Evolutionary conservation across 108 stramenopile species (phyloP), one percentile per base, ranked within the genome.

Genomic region (Pseudonitzschia multiseries): DNA sequence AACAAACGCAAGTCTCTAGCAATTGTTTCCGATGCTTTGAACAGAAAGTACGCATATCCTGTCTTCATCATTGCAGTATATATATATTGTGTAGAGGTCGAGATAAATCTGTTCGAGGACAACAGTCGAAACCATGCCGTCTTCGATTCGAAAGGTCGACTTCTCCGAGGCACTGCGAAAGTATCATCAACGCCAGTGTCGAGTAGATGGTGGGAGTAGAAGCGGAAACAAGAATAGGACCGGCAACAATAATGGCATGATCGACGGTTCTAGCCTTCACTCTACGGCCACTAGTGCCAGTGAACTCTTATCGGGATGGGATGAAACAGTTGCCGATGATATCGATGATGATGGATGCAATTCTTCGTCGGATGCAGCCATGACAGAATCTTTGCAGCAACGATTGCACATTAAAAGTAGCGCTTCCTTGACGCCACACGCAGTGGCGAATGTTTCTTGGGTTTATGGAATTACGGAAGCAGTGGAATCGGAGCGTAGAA

Each of bases 361-460:
- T 32, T 21, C 63, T 41, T 24, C 22, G 27, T 29, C 44, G 48
- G 68, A 24, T 3, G 40, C 26, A 0, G 56, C 43, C 15, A 4
- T n/a, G 8, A 12, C 32, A n/a, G 2, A 14, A 12, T 70, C 33
- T 15, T 24, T 24, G 9, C 33, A 61, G 21, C 57, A 57, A 61
- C 59, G 40, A 0, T 33, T 40, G 8, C 61, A 62, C 36, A 33
- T 17, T 14, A 31, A 62, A 62, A 56, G 22, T 24, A 8, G 59
- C 20, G 33, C 57, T n/a, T 74, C 68, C 54, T 69, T 79, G 24
- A 43, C 70, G 2, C 48, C 79, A 8, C 79, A 79, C 33, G 79
- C 73, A 20, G 8, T 79, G 40, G 72, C 79, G 24, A 52, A 74
- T 32, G 28, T 60, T 27, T 46, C 65, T 27, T 51, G 46, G 61